phyloP scores from a whole-genome alignment of 805 yeast genomes.

The Teunomyces gatunensis region DNA sequence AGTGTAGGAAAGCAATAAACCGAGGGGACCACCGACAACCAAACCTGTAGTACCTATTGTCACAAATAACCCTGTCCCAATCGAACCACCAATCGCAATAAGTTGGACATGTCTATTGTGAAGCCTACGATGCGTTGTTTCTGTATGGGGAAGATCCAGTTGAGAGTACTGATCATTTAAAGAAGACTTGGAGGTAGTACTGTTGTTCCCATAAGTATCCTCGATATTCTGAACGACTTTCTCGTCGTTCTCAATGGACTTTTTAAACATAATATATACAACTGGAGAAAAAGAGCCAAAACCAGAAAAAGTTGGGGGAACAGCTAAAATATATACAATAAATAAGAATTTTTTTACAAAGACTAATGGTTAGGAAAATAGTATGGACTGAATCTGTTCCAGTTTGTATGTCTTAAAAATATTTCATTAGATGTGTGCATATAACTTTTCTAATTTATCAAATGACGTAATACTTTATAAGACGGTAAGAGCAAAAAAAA shows the following conservation, averaged over 20 bases:
- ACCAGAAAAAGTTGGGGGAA: not conserved
- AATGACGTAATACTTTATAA: not conserved
- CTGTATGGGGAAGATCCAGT: conserved; percentile 9
- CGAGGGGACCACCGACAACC: conserved; percentile 34
- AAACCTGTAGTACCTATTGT: conserved; percentile 32
- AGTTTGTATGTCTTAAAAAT: not conserved
- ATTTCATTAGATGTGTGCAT: not conserved
- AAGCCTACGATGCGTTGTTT: conserved; percentile 41
- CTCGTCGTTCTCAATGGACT: not conserved
- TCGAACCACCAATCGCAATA: conserved; percentile 68
- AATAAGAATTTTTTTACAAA: not conserved
- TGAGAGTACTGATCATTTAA: not conserved
- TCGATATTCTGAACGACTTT: not conserved
- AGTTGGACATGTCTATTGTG: conserved; percentile 72
- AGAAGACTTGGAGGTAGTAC: conserved; percentile 4
- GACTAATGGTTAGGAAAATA: not conserved
- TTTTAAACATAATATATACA: not conserved
- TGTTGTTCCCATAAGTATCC: conserved; percentile 1
- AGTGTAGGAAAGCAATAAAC: conserved; percentile 27
- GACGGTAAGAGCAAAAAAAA: not conserved
- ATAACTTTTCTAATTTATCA: not conserved
- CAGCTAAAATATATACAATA: not conserved
- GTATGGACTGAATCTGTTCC: not conserved
- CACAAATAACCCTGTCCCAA: conserved; percentile 34
- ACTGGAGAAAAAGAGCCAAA: not conserved